A percentile compares a stretch with the other conserved stretches of the same genome.
Evolutionary conservation across 768 basidiomycete genomes (phyloP).

Genomic region (Lepiota venenata): DNA sequence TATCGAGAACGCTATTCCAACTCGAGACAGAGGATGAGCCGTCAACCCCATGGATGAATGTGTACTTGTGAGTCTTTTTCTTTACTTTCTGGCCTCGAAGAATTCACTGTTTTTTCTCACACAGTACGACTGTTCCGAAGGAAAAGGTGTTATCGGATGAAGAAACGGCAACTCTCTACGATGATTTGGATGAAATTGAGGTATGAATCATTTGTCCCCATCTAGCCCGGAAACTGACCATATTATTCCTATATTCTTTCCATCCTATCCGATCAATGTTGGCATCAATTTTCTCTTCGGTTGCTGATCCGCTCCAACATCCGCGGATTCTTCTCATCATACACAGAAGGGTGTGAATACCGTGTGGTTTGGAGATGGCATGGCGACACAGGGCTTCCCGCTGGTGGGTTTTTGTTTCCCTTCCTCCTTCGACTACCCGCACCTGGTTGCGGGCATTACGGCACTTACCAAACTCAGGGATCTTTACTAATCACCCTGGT

Average conservation of each 20-base stretch:
- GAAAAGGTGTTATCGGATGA: constrained; percentile 37
- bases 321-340: neutral
- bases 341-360: constrained; percentile 1
- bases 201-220: constrained; percentile 16
- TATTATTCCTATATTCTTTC: constrained; percentile 3
- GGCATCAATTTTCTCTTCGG: constrained; percentile 29
- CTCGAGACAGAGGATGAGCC: constrained; percentile 24
- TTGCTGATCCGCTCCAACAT: constrained; percentile 26
- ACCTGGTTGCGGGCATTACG: constrained; percentile 15
- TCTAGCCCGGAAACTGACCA: neutral
- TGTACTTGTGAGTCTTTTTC: constrained; percentile 39
- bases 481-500: constrained; percentile 23
- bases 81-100: neutral
- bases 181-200: constrained; percentile 8
- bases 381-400: constrained; percentile 26
- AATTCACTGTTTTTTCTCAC: neutral
- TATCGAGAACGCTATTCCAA: constrained; percentile 31
- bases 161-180: constrained; percentile 30
- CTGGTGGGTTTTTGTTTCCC: constrained; percentile 19
- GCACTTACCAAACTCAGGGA: constrained; percentile 27
- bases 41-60: constrained; percentile 20
- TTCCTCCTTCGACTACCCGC: neutral
- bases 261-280: neutral
- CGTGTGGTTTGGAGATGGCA: constrained; percentile 33
- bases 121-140: constrained; percentile 38